Evolutionary conservation across 2,329 filamentous ascomycete genomes (phyloP).

Genomic region (Whalleya microplaca): DNA sequence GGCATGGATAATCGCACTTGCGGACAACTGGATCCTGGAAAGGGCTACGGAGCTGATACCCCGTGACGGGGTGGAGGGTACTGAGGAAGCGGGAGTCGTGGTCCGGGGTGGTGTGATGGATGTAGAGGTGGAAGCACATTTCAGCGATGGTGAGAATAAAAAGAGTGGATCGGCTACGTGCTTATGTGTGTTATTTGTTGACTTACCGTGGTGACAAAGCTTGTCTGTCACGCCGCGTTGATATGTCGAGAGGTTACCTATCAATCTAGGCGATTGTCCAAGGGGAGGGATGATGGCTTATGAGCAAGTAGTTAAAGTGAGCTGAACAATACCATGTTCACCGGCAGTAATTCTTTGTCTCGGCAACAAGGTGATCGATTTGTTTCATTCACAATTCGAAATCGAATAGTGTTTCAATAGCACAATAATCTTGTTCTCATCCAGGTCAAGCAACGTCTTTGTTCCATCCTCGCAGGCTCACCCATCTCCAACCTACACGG

Average conservation of each 20-base stretch:
- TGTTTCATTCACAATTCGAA: neutral
- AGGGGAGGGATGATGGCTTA: no score
- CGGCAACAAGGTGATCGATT: neutral
- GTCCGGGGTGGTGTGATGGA: conserved; percentile 18
- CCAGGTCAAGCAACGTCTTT: neutral
- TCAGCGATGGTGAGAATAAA: neutral
- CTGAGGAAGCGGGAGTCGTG: conserved; percentile 23
- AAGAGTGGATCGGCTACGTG: no score
- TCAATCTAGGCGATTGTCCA: no score
- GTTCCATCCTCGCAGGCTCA: neutral
- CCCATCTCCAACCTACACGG: neutral
- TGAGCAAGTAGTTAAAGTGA: neutral
- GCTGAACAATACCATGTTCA: neutral
- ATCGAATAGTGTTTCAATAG: neutral
- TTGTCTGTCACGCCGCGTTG: no score
- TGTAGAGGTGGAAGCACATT: conserved; percentile 21
- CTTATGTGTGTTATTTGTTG: no score
- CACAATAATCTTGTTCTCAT: neutral
- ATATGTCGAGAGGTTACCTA: no score
- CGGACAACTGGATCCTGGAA: conserved; percentile 17
- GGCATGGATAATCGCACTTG: conserved; percentile 10
- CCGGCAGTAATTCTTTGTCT: neutral
- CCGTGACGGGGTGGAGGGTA: conserved; percentile 22
- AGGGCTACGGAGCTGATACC: conserved; percentile 22
- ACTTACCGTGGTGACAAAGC: no score